These are phyloP conservation scores for Termitomyces sp. DNA, from an alignment of 768 basidiomycete genomes.

Conservation along the genomic window DNA sequence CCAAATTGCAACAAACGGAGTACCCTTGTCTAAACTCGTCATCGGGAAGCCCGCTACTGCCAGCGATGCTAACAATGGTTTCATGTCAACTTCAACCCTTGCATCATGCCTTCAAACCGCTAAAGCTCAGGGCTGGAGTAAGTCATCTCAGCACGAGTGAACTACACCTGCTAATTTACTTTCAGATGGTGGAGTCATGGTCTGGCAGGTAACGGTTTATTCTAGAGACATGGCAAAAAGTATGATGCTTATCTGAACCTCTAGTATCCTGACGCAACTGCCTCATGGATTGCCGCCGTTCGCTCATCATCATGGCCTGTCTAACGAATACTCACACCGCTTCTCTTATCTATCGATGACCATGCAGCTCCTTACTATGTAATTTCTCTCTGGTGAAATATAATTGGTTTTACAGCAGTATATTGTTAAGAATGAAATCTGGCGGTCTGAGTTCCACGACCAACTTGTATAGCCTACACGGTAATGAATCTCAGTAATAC, in stretches of 20 bases:
- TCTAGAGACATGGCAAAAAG: neutral
- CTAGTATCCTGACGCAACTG: conserved; percentile 27
- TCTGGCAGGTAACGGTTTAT: conserved; percentile 29
- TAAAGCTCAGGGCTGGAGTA: conserved; percentile 64
- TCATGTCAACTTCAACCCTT: conserved; percentile 54
- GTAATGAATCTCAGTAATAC: too few species aligned
- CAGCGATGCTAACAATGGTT: conserved; percentile 56
- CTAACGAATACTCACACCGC: neutral
- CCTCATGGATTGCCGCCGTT: conserved; percentile 32
- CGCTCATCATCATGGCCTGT: conserved; percentile 30
- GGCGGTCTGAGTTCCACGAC: too few species aligned
- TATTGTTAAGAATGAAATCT: too few species aligned
- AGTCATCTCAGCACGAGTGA: conserved; percentile 22
- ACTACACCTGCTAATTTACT: conserved; percentile 1
- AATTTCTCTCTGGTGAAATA: neutral
- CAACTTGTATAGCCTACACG: too few species aligned
- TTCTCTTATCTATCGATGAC: neutral
- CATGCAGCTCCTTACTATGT: too few species aligned
- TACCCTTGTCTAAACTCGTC: conserved; percentile 61
- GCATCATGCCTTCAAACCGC: conserved; percentile 60
- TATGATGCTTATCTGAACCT: neutral
- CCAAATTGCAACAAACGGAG: conserved; percentile 56
- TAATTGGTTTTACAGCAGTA: too few species aligned
- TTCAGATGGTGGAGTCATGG: conserved; percentile 33
- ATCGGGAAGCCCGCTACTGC: conserved; percentile 68